Evolutionary conservation across 208 protist genomes (phyloP), one percentile per base, ranked within the genome.

Genomic region (Leishmania turanica): DNA sequence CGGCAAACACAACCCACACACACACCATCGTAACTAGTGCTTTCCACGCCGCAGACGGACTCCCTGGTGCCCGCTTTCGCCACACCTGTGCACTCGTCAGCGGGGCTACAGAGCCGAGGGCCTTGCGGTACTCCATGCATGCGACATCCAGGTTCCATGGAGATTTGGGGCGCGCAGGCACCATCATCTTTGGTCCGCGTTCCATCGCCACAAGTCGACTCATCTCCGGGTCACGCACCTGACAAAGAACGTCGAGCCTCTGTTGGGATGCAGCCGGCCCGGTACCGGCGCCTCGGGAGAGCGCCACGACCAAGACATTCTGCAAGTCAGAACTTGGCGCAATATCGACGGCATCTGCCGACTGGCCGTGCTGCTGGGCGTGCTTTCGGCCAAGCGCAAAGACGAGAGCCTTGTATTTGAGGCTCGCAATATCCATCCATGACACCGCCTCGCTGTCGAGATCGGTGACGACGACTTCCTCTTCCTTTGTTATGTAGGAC

Each of bases 331-430:
- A 53, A 56, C 75, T 89, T 1, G 86, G 37, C 1, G 73, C 80
- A 9, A 93, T 71, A 71, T 88, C 81, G 42, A 95, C 84, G 5
- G 47, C 72, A 45, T 86, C 77, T 1, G 62, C 70, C 15, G 42
- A 65, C n/a, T 77, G 73, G 21, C 81, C 70, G 6, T 77, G 75
- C n/a, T 86, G 81, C 37, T 77, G 75, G 8, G 62, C 49, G 58
- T 87, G 87, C 40, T 72, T 78, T 0, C 53, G 54, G n/a, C 64
- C 75, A 9, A 88, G 78, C 56, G 62, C 65, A 45, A 83, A 66
- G 49, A 93, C 56, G 47, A 90, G 82, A 45, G 82, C 68, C 73
- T 89, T 91, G 79, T 93, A 95, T 65, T 93, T 95, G 3, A 88
- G 79, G 31, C 24, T 86, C 37, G 87, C 82, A 66, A 92, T 68